A percentile compares a stretch with the other conserved stretches of the same genome.
Evolutionary conservation across 208 protist genomes (phyloP).

Genomic region (Tritrichomonas foetus): DNA sequence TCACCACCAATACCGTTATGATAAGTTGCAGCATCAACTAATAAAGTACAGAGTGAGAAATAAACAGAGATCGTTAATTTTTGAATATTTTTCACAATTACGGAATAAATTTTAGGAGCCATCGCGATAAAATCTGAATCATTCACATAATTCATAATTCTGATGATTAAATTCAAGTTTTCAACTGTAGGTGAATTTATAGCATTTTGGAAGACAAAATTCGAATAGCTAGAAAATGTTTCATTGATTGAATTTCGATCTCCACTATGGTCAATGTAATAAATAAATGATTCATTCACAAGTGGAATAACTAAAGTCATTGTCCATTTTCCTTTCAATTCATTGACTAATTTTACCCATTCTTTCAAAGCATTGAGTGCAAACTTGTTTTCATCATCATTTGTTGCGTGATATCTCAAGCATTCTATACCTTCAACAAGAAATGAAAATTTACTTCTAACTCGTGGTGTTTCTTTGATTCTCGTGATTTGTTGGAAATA

Average conservation of each 20-base stretch:
- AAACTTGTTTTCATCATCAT: background rate
- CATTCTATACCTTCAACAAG: background rate
- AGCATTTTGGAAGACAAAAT: background rate
- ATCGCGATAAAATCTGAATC: background rate
- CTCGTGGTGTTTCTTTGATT: background rate
- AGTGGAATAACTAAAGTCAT: background rate
- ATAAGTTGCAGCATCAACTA: background rate
- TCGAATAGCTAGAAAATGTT: background rate
- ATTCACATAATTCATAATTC: background rate
- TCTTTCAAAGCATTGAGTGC: background rate
- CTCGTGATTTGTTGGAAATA: background rate
- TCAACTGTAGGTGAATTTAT: background rate
- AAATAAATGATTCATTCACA: background rate
- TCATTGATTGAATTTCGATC: background rate
- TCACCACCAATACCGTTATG: background rate
- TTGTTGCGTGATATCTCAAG: background rate
- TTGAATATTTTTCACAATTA: background rate
- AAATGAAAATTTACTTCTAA: background rate
- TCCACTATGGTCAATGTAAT: no score
- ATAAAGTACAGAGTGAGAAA: background rate
- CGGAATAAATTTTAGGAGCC: background rate
- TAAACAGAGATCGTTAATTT: background rate
- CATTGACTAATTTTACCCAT: background rate
- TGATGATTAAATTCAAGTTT: background rate
- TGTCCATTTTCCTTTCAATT: background rate